A percentile compares a stretch with the other conserved stretches of the same genome.
Evolutionary conservation across 73 alveolate species (phyloP).

Genomic region (Breviolum minutum): DNA sequence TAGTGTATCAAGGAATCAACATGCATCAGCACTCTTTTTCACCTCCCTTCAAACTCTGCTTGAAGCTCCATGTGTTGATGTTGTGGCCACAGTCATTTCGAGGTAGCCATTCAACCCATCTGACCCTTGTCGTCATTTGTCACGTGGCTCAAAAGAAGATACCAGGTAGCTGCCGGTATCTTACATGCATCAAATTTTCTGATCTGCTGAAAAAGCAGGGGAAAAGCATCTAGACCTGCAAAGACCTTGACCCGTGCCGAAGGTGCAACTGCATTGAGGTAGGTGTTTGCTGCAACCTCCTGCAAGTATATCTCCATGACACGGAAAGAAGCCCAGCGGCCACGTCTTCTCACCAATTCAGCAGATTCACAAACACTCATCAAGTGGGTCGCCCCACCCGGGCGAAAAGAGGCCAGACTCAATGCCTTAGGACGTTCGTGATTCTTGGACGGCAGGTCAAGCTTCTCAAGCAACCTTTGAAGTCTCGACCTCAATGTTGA

Average conservation of each 20-base stretch:
- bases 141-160: not conserved
- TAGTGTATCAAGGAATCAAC: too few species aligned
- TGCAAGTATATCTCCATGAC: not conserved
- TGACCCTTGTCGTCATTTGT: too few species aligned
- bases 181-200: not conserved
- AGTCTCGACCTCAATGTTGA: not conserved
- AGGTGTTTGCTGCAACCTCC: not conserved
- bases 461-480: not conserved
- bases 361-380: not conserved
- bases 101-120: too few species aligned
- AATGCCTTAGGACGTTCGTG: not conserved
- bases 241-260: not conserved
- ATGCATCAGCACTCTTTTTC: too few species aligned
- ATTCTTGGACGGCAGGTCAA: not conserved
- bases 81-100: too few species aligned
- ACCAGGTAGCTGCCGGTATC: not conserved
- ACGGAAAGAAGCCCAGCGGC: not conserved
- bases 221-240: not conserved
- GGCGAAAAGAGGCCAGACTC: not conserved
- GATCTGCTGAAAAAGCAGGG: not conserved
- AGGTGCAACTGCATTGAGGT: not conserved
- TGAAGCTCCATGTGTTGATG: too few species aligned
- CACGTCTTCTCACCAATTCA: not conserved
- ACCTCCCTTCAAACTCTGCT: too few species aligned
- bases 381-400: not conserved